phyloP scores from a whole-genome alignment of 2,329 filamentous ascomycete species.

The Calonectria honghensis region DNA sequence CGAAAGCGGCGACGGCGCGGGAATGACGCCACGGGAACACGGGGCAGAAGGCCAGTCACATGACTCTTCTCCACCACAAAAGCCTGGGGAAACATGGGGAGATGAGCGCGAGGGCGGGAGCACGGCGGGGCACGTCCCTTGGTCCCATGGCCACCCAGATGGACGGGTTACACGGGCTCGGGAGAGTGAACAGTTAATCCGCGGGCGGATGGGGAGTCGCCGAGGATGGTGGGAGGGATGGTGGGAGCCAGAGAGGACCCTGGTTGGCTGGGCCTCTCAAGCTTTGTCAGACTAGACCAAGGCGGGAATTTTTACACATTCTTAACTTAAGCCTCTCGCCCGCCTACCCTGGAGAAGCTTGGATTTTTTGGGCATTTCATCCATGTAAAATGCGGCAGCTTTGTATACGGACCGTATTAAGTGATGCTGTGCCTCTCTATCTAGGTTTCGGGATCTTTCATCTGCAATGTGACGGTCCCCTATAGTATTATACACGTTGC shows the following conservation, averaged over 20 bases:
- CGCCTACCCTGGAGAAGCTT: constrained; percentile 9
- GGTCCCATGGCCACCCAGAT: constrained; percentile 31
- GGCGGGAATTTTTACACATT: constrained; percentile 15
- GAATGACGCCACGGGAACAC: constrained; percentile 53
- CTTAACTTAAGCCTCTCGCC: background rate
- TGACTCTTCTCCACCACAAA: constrained; percentile 47
- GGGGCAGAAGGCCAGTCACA: constrained; percentile 47
- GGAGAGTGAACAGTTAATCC: constrained; percentile 21
- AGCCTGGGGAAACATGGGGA: constrained; percentile 55
- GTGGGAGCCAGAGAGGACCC: background rate
- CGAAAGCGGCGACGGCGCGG: constrained; percentile 50
- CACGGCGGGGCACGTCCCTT: constrained; percentile 9
- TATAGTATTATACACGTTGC: background rate
- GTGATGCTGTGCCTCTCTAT: background rate
- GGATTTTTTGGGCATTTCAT: background rate
- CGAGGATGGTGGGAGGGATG: constrained; percentile 15
- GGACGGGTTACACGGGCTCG: constrained; percentile 21
- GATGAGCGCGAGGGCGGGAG: constrained; percentile 16
- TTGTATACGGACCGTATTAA: background rate
- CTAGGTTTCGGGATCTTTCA: background rate
- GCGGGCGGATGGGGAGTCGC: constrained; percentile 21
- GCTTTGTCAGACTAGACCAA: constrained; percentile 16
- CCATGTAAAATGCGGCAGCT: background rate
- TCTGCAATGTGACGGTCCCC: background rate
- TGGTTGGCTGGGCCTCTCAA: constrained; percentile 24